Conservation (phyloP, 164 flowering plant species). For the Sextonia rubra region DNA sequence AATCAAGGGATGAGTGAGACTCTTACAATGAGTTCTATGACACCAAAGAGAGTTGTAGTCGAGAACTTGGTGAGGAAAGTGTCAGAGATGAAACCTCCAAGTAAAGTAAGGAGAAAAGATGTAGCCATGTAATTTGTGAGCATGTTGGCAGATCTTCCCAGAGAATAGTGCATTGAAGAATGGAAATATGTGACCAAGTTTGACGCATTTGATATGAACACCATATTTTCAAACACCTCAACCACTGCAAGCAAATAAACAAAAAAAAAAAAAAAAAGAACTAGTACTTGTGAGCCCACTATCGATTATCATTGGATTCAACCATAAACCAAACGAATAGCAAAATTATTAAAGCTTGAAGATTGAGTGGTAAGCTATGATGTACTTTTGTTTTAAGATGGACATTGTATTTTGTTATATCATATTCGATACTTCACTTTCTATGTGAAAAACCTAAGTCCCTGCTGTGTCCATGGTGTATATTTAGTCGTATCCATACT, state of each 20-base stretch:
- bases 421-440: too few relatives aligned
- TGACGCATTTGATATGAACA: slow-evolving; percentile 30
- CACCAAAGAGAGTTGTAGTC: slow-evolving; percentile 26
- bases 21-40: slow-evolving; percentile 16
- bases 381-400: too few relatives aligned
- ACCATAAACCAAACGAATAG: too few relatives aligned
- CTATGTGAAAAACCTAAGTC: too few relatives aligned
- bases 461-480: too few relatives aligned
- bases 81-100: slow-evolving; percentile 38
- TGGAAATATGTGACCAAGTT: slow-evolving; percentile 36
- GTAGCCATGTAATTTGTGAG: slow-evolving; percentile 41
- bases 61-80: slow-evolving; percentile 32
- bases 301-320: neutral
- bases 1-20: neutral
- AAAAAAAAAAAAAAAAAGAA: too few relatives aligned
- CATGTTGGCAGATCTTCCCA: slow-evolving; percentile 33
- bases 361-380: too few relatives aligned
- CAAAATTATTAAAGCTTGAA: too few relatives aligned
- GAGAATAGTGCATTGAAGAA: slow-evolving; percentile 29
- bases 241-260: slow-evolving; percentile 14
- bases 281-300: neutral
- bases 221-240: slow-evolving; percentile 35
- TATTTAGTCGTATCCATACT: too few relatives aligned
- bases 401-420: too few relatives aligned
- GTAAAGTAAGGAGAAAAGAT: slow-evolving; percentile 20